Conservation (phyloP, 345 rosid species). For the Camelina hispida region DNA sequence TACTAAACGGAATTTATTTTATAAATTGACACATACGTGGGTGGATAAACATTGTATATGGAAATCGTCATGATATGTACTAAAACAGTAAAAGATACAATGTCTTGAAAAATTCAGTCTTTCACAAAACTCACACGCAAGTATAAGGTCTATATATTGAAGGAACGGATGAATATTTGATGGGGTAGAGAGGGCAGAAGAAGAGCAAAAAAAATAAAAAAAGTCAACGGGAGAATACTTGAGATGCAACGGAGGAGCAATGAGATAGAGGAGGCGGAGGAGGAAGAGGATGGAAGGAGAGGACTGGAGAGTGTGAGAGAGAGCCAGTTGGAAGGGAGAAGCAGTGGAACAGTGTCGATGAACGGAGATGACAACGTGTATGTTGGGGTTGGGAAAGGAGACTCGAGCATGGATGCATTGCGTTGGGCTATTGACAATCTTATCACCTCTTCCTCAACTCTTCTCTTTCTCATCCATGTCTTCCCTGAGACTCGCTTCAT, state of each 20-base stretch:
- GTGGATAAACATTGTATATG: slow-evolving; percentile 29
- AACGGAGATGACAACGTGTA: slow-evolving; percentile 63
- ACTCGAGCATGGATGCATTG: slow-evolving; percentile 81
- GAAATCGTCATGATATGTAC: slow-evolving; percentile 31
- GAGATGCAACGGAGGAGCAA: slow-evolving; percentile 35
- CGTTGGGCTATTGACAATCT: slow-evolving; percentile 66
- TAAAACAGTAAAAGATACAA: background rate
- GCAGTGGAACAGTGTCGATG: slow-evolving; percentile 53
- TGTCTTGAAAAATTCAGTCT: slow-evolving; percentile 36
- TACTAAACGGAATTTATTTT: background rate
- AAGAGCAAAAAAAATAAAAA: slow-evolving; percentile 23
- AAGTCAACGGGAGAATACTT: slow-evolving; percentile 37
- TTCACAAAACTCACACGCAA: slow-evolving; percentile 37
- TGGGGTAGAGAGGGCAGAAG: slow-evolving; percentile 14
- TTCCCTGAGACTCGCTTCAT: slow-evolving; percentile 64
- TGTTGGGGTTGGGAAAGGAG: slow-evolving; percentile 79
- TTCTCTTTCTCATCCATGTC: slow-evolving; percentile 62
- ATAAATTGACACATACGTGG: slow-evolving; percentile 22
- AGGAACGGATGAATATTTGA: slow-evolving; percentile 11
- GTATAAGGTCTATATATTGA: slow-evolving; percentile 26
- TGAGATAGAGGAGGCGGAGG: slow-evolving; percentile 45
- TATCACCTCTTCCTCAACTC: slow-evolving; percentile 46
- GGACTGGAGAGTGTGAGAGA: slow-evolving; percentile 40
- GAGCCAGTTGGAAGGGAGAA: slow-evolving; percentile 46
- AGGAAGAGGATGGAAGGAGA: slow-evolving; percentile 37